A percentile compares a stretch with the other conserved stretches of the same genome.
Conservation (phyloP, 2,329 filamentous ascomycete genomes). For the Alternaria angustiovoidea region DNA sequence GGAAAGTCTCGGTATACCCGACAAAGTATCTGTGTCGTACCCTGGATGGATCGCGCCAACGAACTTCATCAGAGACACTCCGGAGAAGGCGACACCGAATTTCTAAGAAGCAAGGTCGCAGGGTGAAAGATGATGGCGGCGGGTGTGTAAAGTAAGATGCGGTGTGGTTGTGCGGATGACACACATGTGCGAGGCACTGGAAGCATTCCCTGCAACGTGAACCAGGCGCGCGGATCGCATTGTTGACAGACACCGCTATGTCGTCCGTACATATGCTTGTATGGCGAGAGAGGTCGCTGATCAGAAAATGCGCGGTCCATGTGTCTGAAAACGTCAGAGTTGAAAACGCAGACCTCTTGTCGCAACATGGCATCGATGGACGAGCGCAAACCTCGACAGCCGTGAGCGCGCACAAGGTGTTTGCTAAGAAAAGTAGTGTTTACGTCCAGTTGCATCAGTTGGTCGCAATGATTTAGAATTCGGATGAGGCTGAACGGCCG, state of each 20-base stretch:
- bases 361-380: too few relatives aligned
- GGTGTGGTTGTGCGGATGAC: slow-evolving; percentile 3
- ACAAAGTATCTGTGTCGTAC: not conserved
- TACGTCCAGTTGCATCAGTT: not conserved
- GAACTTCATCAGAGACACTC: too few relatives aligned
- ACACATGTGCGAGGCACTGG: slow-evolving; percentile 6
- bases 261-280: not conserved
- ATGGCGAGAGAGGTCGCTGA: not conserved
- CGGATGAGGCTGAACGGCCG: not conserved
- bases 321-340: too few relatives aligned
- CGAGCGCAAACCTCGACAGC: too few relatives aligned
- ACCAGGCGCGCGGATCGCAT: slow-evolving; percentile 6
- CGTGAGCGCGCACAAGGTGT: too few relatives aligned
- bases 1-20: not conserved
- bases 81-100: not conserved
- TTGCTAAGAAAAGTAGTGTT: too few relatives aligned
- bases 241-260: not conserved
- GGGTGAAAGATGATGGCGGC: not conserved
- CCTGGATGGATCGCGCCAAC: not conserved
- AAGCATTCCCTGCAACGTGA: slow-evolving; percentile 1
- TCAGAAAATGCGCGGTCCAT: not conserved
- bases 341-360: too few relatives aligned
- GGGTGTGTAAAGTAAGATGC: slow-evolving; percentile 2
- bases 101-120: not conserved
- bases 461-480: not conserved